Evolutionary conservation across 139 green algal genomes (phyloP), one percentile per base, ranked within the genome.

Genomic region (Volvox africanus): DNA sequence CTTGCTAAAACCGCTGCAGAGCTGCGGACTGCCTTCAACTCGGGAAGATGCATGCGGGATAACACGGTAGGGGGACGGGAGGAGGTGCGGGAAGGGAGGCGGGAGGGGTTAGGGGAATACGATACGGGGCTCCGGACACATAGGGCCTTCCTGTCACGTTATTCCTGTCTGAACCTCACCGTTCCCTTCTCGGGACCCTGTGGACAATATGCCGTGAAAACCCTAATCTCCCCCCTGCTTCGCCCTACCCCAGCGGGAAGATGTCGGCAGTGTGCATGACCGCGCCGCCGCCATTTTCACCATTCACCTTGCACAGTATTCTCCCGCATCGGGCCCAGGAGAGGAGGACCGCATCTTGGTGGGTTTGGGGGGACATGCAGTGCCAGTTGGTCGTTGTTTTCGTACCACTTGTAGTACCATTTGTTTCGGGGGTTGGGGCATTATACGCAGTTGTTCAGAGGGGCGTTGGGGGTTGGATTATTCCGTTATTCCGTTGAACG

Each of bases 301-400:
- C 24, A 83, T 97, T 30, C 86, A 92, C 26, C 87, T 97, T 36
- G 89, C 93, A 20, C 95, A 97, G 90, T 97, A 94, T 81, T 86
- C 92, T 19, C 95, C 95, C 61, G 92, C 95, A 24, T 93, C 89
- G 21, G 86, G 87, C 33, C 65, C 90, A 35, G 93, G 94, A 35
- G 93, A 96, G 86, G 94, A 96, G 89, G 94, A 96, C 77, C 80
- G 92, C 24, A 91, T 95, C n/a, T 61, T 96, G 93, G 94, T 97
- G 73, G 28, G 89, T 82, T 61, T 36, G 18, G 18, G 22, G 21
- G 28, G 26, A 35, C 28, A 9, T 32, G 35, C 71, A 21, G 21
- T 36, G 44, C 5, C 44, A 55, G 44, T 55, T 5, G 44, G 44
- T 55, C 44, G 44, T 55, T 14, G 5, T 55, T 55, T 14, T 55